phyloP scores from a whole-genome alignment of 768 basidiomycete genomes.

The Leccinum rimulosum region DNA sequence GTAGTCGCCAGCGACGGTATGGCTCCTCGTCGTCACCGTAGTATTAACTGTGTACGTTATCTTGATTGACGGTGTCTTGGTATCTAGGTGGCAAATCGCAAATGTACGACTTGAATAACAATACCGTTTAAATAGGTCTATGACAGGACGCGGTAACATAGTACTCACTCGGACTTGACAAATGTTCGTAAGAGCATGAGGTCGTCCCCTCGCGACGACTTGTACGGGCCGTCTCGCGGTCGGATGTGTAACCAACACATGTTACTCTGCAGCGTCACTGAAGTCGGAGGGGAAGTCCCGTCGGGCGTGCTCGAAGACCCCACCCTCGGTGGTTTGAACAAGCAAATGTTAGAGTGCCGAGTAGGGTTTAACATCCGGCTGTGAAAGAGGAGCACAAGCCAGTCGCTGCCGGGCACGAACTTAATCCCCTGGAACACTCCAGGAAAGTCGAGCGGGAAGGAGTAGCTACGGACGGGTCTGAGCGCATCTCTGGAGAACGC shows the following conservation, averaged over 20 bases:
- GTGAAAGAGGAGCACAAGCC: slow-evolving; percentile 32
- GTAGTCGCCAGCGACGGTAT: slow-evolving; percentile 25
- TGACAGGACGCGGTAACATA: background rate
- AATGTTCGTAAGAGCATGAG: slow-evolving; percentile 28
- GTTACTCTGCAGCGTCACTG: slow-evolving; percentile 31
- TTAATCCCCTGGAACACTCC: slow-evolving; percentile 31
- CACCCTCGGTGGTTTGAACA: slow-evolving; percentile 20
- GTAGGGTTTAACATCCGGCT: slow-evolving; percentile 29
- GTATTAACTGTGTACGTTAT: slow-evolving; percentile 27
- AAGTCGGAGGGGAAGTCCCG: background rate
- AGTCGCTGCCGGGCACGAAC: slow-evolving; percentile 29
- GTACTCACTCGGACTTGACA: slow-evolving; percentile 24
- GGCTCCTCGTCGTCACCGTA: slow-evolving; percentile 22
- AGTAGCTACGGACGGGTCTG: slow-evolving; percentile 19
- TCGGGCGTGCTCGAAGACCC: background rate
- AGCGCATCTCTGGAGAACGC: slow-evolving; percentile 16
- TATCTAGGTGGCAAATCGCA: slow-evolving; percentile 28
- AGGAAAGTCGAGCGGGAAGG: slow-evolving; percentile 30
- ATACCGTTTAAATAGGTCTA: background rate
- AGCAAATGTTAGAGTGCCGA: slow-evolving; percentile 30
- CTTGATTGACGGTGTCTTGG: slow-evolving; percentile 24
- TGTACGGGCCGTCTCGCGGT: slow-evolving; percentile 28
- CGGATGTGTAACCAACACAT: slow-evolving; percentile 27
- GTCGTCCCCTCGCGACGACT: slow-evolving; percentile 30
- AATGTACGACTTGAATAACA: slow-evolving; percentile 17